These are phyloP conservation scores for Leccinum incarnatum DNA, from an alignment of 768 basidiomycete genomes.

Conservation along the genomic window DNA sequence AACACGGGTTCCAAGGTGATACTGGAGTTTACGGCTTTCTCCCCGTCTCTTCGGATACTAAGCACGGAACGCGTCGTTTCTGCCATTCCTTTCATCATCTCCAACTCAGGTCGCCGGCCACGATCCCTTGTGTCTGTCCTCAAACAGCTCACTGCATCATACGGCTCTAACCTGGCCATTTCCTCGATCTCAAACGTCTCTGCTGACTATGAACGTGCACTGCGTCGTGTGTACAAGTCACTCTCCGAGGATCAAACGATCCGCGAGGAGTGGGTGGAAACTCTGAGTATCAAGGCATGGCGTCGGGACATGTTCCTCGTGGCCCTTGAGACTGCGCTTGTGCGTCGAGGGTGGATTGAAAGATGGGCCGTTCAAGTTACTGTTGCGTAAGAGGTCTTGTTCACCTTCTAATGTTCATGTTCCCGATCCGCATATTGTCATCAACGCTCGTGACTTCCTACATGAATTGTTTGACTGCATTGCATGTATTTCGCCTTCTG, in stretches of 20 bases:
- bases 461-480: neutral
- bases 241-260: constrained; percentile 9
- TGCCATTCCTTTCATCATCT: constrained; percentile 42
- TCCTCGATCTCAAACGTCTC: constrained; percentile 42
- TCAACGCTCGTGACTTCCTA: too few species aligned
- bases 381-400: constrained; percentile 8
- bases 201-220: constrained; percentile 23
- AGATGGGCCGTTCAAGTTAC: constrained; percentile 43
- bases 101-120: constrained; percentile 36
- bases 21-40: constrained; percentile 40
- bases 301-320: constrained; percentile 46
- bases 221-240: constrained; percentile 8
- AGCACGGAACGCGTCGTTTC: constrained; percentile 40
- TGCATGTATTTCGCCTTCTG: neutral
- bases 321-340: constrained; percentile 52
- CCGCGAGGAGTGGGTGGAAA: constrained; percentile 12
- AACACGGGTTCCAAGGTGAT: constrained; percentile 17
- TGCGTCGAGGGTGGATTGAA: constrained; percentile 41
- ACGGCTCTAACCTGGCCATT: constrained; percentile 29
- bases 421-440: neutral
- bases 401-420: neutral
- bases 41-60: constrained; percentile 33
- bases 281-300: constrained; percentile 39
- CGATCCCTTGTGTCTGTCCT: constrained; percentile 38
- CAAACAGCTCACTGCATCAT: constrained; percentile 30